These are phyloP conservation scores for Dichotomocladium elegans DNA, from an alignment of 371 early-diverging fungal species.

Conservation along the genomic window DNA sequence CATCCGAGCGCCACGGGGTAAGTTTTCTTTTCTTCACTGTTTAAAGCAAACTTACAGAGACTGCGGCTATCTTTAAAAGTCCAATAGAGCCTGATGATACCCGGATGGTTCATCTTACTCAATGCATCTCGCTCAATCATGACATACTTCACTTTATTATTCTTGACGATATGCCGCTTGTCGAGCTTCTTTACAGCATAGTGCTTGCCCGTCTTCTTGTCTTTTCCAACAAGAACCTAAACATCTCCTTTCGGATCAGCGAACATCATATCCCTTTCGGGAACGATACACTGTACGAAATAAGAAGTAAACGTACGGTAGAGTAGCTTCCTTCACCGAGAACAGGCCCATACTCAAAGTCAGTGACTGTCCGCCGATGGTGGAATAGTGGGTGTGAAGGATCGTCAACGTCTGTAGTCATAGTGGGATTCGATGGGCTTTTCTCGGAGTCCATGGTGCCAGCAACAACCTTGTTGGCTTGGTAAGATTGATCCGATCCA, in stretches of 20 bases:
- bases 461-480: too few species aligned
- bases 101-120: slow-evolving; percentile 81
- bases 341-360: slow-evolving; percentile 81
- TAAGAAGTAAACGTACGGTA: slow-evolving; percentile 57
- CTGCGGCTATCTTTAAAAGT: slow-evolving; percentile 91
- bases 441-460: too few species aligned
- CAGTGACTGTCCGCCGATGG: slow-evolving; percentile 44
- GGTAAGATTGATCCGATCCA: too few species aligned
- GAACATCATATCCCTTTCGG: not conserved
- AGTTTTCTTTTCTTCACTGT: not conserved
- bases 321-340: slow-evolving; percentile 97
- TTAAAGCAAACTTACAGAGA: slow-evolving; percentile 58
- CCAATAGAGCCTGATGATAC: slow-evolving; percentile 87
- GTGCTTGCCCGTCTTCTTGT: slow-evolving; percentile 56
- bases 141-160: slow-evolving; percentile 94
- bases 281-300: not conserved
- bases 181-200: slow-evolving; percentile 94
- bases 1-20: not conserved
- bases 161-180: slow-evolving; percentile 88
- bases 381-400: slow-evolving; percentile 39
- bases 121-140: slow-evolving; percentile 89
- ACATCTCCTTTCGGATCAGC: not conserved
- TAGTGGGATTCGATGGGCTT: too few species aligned
- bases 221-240: slow-evolving; percentile 70
- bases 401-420: slow-evolving; percentile 38